Base-by-base conservation (phyloP, 2,329 filamentous ascomycete species). In the Aspergillus sojae region DNA sequence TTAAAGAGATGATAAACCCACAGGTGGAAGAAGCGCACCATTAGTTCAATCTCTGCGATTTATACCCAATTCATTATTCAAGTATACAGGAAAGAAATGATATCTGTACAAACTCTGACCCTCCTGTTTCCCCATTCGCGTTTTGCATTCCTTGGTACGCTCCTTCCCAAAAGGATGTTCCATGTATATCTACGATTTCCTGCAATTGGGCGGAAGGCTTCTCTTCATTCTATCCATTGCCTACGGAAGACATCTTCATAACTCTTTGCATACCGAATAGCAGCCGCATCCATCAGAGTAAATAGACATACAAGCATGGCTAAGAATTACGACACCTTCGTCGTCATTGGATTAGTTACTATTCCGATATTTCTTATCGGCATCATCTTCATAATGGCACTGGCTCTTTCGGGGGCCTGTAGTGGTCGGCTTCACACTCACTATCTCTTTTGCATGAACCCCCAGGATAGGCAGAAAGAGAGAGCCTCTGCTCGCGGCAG, bases 281-380 rank as follows among this genome's bases (percentile, higher is more conserved):
- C 32, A 12, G 23, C 52, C 26, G 30, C 30, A 53, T 46, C n/a
- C 23, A n/a, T 54, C 46, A 39, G n/a, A 55, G 39, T 23, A 34
- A 72, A 72, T 61, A 78, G 74, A 72, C 60, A 71, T 67, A 71
- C 70, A 63, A 68, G 62, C 52, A 62, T 72, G 66, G 72, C 70
- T 32, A 65, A 70, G 61, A 68, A 74, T 64, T 70, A 74, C 66
- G 77, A 74, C 68, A 78, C 71, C 61, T 72, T 74, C 61, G 71
- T 77, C 68, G 77, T 81, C 66, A 70, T 83, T 68, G 74, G 81
- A 63, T 73, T 84, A 65, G 75, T 83, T 62, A 71, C 83, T 54
- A 78, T 84, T 60, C 82, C 82, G 46, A 82, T 84, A 63, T 70
- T 79, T 61, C 74, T 83, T 43, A 75, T 83, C 53, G 75, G 80